Base-by-base conservation (phyloP, 257 asterid species). In the Striga asiatica region DNA sequence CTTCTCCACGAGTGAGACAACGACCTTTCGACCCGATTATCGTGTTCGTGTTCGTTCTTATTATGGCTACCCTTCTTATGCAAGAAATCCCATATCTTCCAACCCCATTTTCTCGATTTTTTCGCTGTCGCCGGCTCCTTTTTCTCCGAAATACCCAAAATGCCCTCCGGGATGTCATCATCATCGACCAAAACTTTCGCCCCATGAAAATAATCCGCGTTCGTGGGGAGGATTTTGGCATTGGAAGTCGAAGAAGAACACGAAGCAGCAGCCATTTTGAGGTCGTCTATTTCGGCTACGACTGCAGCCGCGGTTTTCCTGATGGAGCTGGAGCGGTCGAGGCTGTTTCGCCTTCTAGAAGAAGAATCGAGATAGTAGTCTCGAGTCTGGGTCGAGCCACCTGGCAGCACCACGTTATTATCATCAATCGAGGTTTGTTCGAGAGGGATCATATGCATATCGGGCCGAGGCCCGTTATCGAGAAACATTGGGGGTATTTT, bases 301-400 rank as follows among this genome's bases (percentile, higher is more conserved):
- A 88, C 84, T 23, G 88, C 80, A 29, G 94, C 94, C 0, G 95
- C 94, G 5, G 89, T 77, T 65, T 82, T 85, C 78, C 85, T 76
- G 63, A 85, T 76, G 8, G 94, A 89, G 62, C 62, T 85, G 45
- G 94, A 89, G 77, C 97, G 72, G 69, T 89, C 97, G 31, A 89
- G 81, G 50, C 97, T 89, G 89, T 85, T 89, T 74, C 95, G 82
- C 50, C 97, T 71, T 29, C 88, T 72, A 0, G 95, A 82, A 12
- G 88, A 81, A 1, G 97, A 82, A 64, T 88, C 97, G 9, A 79
- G 58, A 37, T 85, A 85, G 67, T 78, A 89, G 13, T 85, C 92
- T 67, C 72, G 76, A 2, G 97, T 89, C 71, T 89, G 95, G 17
- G 69, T 43, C 2, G 95, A 75, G 20, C 95, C 95, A 14, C 97